A percentile compares a stretch with the other conserved stretches of the same genome.
Conservation (phyloP, 2,329 filamentous ascomycete species). For the Shiraia sp. region DNA sequence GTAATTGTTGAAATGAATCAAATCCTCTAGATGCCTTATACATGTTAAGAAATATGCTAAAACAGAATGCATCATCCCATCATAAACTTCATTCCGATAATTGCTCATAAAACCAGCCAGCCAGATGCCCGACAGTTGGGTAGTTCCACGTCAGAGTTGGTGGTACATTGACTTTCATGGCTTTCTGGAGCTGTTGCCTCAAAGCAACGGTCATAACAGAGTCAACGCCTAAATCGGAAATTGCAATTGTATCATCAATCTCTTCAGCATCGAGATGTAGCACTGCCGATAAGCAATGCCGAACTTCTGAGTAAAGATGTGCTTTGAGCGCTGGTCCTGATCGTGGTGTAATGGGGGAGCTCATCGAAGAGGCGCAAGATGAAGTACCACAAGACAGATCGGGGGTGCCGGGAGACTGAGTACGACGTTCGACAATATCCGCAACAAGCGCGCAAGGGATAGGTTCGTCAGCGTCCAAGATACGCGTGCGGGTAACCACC, state of each 20-base stretch:
- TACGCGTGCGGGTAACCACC: constrained; percentile 41
- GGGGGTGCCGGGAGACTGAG: too few species aligned
- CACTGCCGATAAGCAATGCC: constrained; percentile 36
- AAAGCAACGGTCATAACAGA: constrained; percentile 45
- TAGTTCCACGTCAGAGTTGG: constrained; percentile 47
- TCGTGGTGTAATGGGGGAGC: constrained; percentile 1
- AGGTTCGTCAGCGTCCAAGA: constrained; percentile 40
- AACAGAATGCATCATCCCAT: too few species aligned
- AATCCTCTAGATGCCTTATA: too few species aligned
- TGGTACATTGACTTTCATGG: constrained; percentile 40
- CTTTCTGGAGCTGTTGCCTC: constrained; percentile 38
- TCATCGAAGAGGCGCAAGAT: too few species aligned
- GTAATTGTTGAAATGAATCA: too few species aligned
- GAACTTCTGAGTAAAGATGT: constrained; percentile 35
- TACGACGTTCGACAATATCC: constrained; percentile 11
- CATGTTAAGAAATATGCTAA: too few species aligned
- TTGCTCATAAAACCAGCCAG: constrained; percentile 40
- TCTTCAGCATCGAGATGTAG: constrained; percentile 32
- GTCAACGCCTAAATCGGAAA: constrained; percentile 47
- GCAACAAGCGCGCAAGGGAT: constrained; percentile 17
- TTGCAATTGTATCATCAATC: constrained; percentile 37
- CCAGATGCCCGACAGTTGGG: constrained; percentile 44
- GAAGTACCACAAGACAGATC: background rate
- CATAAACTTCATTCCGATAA: too few species aligned
- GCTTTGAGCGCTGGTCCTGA: constrained; percentile 29